Percentiles rank a stretch among this genome's conserved stretches.
Evolutionary conservation across 139 green algal genomes (phyloP).

Genomic region (Bryopsis sp.): DNA sequence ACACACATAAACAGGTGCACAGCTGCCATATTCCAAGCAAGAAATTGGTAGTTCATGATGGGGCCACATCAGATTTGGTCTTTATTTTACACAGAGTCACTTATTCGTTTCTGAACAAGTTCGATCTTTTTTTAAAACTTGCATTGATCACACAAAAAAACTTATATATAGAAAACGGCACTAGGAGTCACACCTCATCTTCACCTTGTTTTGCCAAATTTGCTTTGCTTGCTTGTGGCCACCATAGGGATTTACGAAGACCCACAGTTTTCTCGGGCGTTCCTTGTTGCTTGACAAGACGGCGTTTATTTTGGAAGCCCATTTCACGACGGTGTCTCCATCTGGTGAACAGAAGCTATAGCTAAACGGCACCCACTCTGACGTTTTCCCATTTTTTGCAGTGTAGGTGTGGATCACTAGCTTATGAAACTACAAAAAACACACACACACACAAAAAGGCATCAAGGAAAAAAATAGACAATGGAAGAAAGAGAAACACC

Average conservation of each 20-base stretch:
- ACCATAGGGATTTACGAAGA: slow-evolving; percentile 74
- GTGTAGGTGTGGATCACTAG: background rate
- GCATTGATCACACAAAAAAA: too few relatives aligned
- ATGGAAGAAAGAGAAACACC: background rate
- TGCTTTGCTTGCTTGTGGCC: slow-evolving; percentile 33
- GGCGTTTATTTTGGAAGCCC: background rate
- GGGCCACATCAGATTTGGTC: too few relatives aligned
- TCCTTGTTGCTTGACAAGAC: background rate
- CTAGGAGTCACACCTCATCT: too few relatives aligned
- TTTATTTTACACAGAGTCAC: too few relatives aligned
- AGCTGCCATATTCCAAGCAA: too few relatives aligned
- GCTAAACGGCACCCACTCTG: background rate
- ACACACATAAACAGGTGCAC: too few relatives aligned
- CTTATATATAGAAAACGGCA: too few relatives aligned
- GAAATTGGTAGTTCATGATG: too few relatives aligned
- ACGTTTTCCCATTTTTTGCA: background rate
- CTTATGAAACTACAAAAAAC: background rate
- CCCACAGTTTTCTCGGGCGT: slow-evolving; percentile 52
- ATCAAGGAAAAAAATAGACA: background rate
- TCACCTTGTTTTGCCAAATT: slow-evolving; percentile 1
- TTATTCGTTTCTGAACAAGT: too few relatives aligned
- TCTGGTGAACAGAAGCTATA: background rate
- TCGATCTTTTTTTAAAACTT: too few relatives aligned
- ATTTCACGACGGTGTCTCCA: background rate
- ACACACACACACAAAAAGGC: background rate